Evolutionary conservation across 192 early-diverging fungal genomes (phyloP).

Genomic region (Funneliformis geosporum): DNA sequence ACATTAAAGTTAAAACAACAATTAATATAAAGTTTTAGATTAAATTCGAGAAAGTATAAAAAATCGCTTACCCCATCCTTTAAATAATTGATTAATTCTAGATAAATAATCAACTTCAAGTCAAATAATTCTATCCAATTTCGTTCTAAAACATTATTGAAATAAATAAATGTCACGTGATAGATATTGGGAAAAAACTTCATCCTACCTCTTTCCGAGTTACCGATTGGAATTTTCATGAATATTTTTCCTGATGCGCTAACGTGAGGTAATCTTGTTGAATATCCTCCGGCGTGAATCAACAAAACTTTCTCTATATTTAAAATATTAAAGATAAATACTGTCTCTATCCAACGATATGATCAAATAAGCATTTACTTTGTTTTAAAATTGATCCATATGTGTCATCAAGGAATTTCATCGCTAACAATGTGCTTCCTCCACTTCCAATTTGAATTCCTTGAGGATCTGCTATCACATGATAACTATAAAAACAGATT

Average conservation of each 20-base stretch:
- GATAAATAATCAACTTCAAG: slow-evolving; percentile 32
- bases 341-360: not conserved
- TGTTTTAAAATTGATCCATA: slow-evolving; percentile 31
- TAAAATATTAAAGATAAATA: not conserved
- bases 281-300: slow-evolving; percentile 48
- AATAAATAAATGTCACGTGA: not conserved
- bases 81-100: slow-evolving; percentile 18
- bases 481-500: slow-evolving; percentile 33
- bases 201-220: not conserved
- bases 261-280: slow-evolving; percentile 46
- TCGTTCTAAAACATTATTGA: not conserved
- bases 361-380: slow-evolving; percentile 3
- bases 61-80: slow-evolving; percentile 26
- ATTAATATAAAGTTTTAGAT: not conserved
- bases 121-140: slow-evolving; percentile 31
- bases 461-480: slow-evolving; percentile 45
- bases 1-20: not conserved
- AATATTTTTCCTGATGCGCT: slow-evolving; percentile 47
- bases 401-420: slow-evolving; percentile 31
- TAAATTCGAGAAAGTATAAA: not conserved
- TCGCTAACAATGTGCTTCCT: slow-evolving; percentile 42
- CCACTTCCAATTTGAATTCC: slow-evolving; percentile 44
- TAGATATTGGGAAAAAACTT: not conserved
- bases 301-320: slow-evolving; percentile 35
- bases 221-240: slow-evolving; percentile 37